phyloP scores from a whole-genome alignment of 768 basidiomycete species.

The Lactifluus hygrophoroides region DNA sequence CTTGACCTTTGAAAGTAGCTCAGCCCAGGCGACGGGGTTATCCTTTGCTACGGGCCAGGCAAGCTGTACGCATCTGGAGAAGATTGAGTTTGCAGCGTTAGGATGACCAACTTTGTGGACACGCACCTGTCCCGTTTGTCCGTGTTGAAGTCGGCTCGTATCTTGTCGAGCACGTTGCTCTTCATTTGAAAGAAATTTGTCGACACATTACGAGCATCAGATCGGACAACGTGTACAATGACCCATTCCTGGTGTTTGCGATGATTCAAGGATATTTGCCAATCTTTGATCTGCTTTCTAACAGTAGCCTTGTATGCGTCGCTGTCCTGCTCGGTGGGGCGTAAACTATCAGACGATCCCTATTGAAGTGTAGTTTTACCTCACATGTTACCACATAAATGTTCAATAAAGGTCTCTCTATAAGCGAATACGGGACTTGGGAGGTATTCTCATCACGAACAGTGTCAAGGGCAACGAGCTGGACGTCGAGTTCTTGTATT shows the following conservation, averaged over 20 bases:
- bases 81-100: conserved; percentile 4
- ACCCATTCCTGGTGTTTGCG: conserved; percentile 91
- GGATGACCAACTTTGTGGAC: conserved; percentile 1
- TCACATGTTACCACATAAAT: conserved; percentile 84
- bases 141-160: conserved; percentile 84
- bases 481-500: conserved; percentile 81
- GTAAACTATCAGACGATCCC: conserved; percentile 16
- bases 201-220: conserved; percentile 50
- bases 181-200: conserved; percentile 78
- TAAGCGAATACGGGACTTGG: conserved; percentile 64
- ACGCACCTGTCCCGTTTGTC: conserved; percentile 78
- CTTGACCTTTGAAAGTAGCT: conserved; percentile 81
- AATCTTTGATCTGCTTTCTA: conserved; percentile 87
- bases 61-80: conserved; percentile 68
- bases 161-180: conserved; percentile 78
- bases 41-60: conserved; percentile 64
- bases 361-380: conserved; percentile 38
- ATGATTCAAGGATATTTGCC: conserved; percentile 59
- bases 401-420: conserved; percentile 84
- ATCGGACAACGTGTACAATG: conserved; percentile 75
- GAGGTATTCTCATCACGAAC: conserved; percentile 67
- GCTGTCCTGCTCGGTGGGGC: conserved; percentile 34
- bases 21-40: conserved; percentile 79
- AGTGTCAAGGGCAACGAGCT: conserved; percentile 58
- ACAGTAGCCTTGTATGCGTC: conserved; percentile 73